Percentiles rank a stretch among this genome's conserved stretches.
Conservation (phyloP, 2,329 filamentous ascomycete genomes). For the Coleophoma cylindrospora region DNA sequence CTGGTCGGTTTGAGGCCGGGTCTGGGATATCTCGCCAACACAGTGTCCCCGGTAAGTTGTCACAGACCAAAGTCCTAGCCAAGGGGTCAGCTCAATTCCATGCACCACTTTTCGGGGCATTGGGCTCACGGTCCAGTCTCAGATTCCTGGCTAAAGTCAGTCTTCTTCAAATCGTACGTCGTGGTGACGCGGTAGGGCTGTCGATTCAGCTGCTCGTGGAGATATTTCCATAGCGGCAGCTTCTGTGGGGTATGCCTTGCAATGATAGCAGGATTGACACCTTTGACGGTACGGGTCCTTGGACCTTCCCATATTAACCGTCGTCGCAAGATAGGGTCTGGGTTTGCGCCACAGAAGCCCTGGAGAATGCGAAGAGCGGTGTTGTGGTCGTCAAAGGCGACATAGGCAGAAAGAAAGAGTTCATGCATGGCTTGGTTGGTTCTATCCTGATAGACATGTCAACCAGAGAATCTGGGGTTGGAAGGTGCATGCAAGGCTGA, state of each 20-base stretch:
- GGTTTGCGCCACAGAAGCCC: slow-evolving; percentile 51
- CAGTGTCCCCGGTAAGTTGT: slow-evolving; percentile 41
- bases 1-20: slow-evolving; percentile 27
- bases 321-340: slow-evolving; percentile 43
- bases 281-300: slow-evolving; percentile 26
- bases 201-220: slow-evolving; percentile 48
- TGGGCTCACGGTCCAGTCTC: slow-evolving; percentile 10
- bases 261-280: slow-evolving; percentile 14
- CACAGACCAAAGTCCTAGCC: slow-evolving; percentile 26
- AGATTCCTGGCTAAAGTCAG: neutral
- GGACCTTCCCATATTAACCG: slow-evolving; percentile 48
- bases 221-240: slow-evolving; percentile 39
- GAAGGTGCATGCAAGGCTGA: too few relatives aligned
- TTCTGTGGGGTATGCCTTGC: slow-evolving; percentile 13
- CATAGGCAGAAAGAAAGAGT: slow-evolving; percentile 50
- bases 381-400: slow-evolving; percentile 44
- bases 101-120: too few relatives aligned
- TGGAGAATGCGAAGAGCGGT: slow-evolving; percentile 47
- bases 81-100: too few relatives aligned
- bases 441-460: too few relatives aligned
- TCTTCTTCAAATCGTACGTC: slow-evolving; percentile 42
- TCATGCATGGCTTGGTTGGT: slow-evolving; percentile 43
- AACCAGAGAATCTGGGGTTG: too few relatives aligned
- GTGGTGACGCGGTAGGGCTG: slow-evolving; percentile 53
- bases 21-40: slow-evolving; percentile 59